Evolutionary conservation across 176 grass and related monocot species (phyloP).

Genomic region (Carex littledalei): DNA sequence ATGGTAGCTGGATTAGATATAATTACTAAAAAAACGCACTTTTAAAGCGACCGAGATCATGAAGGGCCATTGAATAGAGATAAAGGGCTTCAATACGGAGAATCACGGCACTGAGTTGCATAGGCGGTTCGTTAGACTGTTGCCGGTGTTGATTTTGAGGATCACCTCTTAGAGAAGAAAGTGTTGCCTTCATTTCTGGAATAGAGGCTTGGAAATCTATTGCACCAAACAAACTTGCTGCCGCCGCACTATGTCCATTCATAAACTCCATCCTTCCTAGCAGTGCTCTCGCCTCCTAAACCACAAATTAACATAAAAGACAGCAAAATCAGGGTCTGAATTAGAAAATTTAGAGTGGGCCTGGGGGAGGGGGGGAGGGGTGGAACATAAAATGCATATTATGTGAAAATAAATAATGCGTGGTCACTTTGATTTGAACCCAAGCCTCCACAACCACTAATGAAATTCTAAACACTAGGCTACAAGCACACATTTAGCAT

Average conservation of each 20-base stretch:
- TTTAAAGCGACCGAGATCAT: conserved; percentile 90
- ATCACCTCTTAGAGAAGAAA: conserved; percentile 68
- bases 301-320: conserved; percentile 19
- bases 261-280: conserved; percentile 95
- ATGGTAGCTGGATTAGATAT: not conserved
- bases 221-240: conserved; percentile 74
- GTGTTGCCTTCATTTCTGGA: conserved; percentile 74
- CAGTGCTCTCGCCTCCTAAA: conserved; percentile 94
- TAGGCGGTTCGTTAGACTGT: conserved; percentile 46
- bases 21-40: conserved; percentile 32
- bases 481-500: too few relatives aligned
- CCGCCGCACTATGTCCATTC: conserved; percentile 80
- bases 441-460: too few relatives aligned
- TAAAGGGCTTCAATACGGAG: conserved; percentile 84
- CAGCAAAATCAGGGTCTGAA: not conserved
- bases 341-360: too few relatives aligned
- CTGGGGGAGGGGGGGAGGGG: too few relatives aligned
- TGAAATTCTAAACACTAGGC: too few relatives aligned
- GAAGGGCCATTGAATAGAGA: conserved; percentile 81
- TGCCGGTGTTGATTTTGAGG: conserved; percentile 39
- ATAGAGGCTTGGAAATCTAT: conserved; percentile 71
- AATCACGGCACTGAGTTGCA: conserved; percentile 78
- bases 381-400: too few relatives aligned
- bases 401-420: too few relatives aligned
- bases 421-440: too few relatives aligned